Percentiles rank a stretch among this genome's conserved stretches.
phyloP scores from a whole-genome alignment of 192 early-diverging fungal species.

The Coemansia interrupta region DNA sequence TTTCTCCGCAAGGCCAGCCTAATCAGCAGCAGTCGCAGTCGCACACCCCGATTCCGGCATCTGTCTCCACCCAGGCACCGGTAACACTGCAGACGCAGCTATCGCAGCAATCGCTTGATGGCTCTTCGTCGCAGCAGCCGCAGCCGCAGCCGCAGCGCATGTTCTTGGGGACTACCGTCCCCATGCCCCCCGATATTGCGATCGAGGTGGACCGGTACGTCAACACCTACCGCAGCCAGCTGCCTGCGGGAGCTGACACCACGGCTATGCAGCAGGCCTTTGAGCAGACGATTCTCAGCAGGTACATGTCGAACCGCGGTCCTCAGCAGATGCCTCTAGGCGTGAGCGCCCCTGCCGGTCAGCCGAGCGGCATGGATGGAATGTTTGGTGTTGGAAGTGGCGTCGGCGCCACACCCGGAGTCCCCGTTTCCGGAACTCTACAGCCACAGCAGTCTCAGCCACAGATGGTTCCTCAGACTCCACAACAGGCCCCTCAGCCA shows the following conservation, averaged over 20 bases:
- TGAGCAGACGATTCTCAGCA: conserved; percentile 18
- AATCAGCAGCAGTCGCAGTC: conserved; percentile 11
- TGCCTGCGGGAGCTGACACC: conserved; percentile 7
- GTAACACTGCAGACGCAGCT: conserved; percentile 14
- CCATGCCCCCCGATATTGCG: conserved; percentile 24
- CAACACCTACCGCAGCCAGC: conserved; percentile 11
- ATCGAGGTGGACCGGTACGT: conserved; percentile 30
- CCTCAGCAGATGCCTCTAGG: conserved; percentile 4
- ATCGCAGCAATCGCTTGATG: conserved; percentile 3
- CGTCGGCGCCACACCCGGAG: background rate
- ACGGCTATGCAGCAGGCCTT: conserved; percentile 6
- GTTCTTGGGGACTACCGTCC: conserved; percentile 20
- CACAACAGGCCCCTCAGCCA: background rate
- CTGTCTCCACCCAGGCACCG: conserved; percentile 8
- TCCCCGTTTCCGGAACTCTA: too few relatives aligned
- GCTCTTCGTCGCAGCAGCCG: conserved; percentile 5
- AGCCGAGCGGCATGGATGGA: background rate
- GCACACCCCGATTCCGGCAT: conserved; percentile 4
- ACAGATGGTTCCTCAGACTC: conserved; percentile 5
- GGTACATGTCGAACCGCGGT: conserved; percentile 5
- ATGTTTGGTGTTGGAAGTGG: background rate
- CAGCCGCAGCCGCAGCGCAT: conserved; percentile 28
- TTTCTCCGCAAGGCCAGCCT: conserved; percentile 10
- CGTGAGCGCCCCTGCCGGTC: background rate
- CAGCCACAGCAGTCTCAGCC: conserved; percentile 3